A percentile compares a stretch with the other conserved stretches of the same genome.
These are phyloP conservation scores for Neurospora africana DNA, from an alignment of 495 filamentous ascomycete genomes.

Conservation along the genomic window DNA sequence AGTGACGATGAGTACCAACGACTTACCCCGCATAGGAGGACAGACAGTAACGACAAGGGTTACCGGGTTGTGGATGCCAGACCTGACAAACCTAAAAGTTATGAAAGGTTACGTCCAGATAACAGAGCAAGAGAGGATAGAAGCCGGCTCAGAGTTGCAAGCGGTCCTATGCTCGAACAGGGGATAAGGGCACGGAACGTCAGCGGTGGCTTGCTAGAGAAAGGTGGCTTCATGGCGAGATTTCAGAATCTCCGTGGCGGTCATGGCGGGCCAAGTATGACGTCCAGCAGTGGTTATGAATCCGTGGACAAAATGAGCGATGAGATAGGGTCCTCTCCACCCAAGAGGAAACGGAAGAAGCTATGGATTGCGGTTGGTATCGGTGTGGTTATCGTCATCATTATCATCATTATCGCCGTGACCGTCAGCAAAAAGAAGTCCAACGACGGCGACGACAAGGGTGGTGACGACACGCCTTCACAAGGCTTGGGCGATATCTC, in stretches of 20 bases:
- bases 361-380: constrained; percentile 38
- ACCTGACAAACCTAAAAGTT: not conserved
- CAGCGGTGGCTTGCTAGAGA: not conserved
- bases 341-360: not conserved
- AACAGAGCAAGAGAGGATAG: not conserved
- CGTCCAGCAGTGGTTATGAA: not conserved
- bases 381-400: constrained; percentile 48
- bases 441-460: constrained; percentile 7
- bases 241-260: not conserved
- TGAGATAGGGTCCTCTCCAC: not conserved
- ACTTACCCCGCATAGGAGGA: not conserved
- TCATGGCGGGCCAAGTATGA: not conserved
- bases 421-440: constrained; percentile 57
- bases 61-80: not conserved
- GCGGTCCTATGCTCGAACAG: not conserved
- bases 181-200: not conserved
- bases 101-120: not conserved
- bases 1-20: constrained; percentile 18
- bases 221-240: not conserved
- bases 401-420: constrained; percentile 66
- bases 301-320: not conserved
- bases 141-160: not conserved
- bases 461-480: constrained; percentile 24
- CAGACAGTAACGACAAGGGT: not conserved
- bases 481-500: constrained; percentile 50